These are phyloP conservation scores for Pichia terricola DNA, from an alignment of 1,139 yeast species.

Conservation along the genomic window DNA sequence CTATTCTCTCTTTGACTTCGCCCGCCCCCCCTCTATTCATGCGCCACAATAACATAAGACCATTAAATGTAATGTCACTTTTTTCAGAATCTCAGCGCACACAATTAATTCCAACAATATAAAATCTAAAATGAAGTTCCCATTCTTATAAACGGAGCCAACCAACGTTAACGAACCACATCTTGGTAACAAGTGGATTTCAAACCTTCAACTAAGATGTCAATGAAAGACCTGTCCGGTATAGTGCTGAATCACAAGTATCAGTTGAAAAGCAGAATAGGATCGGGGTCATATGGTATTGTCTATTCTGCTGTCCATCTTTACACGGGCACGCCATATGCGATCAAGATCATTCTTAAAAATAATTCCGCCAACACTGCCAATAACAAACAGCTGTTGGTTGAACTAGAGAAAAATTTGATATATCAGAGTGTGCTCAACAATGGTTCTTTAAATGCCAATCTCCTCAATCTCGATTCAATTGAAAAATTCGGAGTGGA, in stretches of 20 bases:
- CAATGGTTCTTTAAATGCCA: slow-evolving; percentile 21
- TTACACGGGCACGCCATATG: slow-evolving; percentile 41
- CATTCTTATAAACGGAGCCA: too few species aligned
- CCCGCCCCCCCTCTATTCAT: too few species aligned
- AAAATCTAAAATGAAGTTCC: too few species aligned
- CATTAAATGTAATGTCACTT: too few species aligned
- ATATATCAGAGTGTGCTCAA: slow-evolving; percentile 18
- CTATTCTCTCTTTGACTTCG: too few species aligned
- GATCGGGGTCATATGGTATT: slow-evolving; percentile 84
- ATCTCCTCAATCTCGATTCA: slow-evolving; percentile 33
- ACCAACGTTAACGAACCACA: too few species aligned
- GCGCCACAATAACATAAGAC: too few species aligned
- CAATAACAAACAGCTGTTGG: slow-evolving; percentile 23
- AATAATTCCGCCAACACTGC: slow-evolving; percentile 22
- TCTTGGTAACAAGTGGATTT: too few species aligned
- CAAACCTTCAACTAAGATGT: slow-evolving; percentile 1
- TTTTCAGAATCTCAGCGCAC: too few species aligned
- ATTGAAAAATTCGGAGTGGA: slow-evolving; percentile 34
- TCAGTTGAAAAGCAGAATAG: slow-evolving; percentile 49
- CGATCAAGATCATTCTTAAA: slow-evolving; percentile 67
- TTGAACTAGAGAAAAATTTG: slow-evolving; percentile 21
- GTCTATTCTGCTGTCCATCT: slow-evolving; percentile 64
- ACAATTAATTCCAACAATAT: too few species aligned
- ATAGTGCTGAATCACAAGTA: slow-evolving; percentile 33
- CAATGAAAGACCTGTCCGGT: slow-evolving; percentile 22